Base-by-base conservation (phyloP, 495 filamentous ascomycete genomes). In the Xylaria castorea region DNA sequence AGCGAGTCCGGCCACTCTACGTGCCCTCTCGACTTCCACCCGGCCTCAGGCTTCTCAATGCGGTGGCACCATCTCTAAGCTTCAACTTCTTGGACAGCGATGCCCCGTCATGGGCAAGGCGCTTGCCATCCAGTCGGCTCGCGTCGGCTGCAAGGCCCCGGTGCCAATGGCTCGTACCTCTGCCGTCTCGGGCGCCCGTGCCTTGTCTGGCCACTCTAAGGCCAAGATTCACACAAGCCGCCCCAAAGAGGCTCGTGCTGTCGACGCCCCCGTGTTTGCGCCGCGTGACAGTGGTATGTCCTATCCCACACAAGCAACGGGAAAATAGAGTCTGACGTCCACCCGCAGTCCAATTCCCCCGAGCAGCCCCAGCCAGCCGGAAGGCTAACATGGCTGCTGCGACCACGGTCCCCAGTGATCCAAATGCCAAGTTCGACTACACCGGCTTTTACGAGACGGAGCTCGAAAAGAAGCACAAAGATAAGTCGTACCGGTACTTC, bases 61-160 rank as follows among this genome's bases (percentile, higher is more conserved):
- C 73, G 95, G 94, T 64, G 93, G 95, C 74, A 93, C 92, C 81
- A 97, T 98, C 90, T 97, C 94, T 76, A 98, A 98, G 84, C 89
- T 99, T 74, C 97, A 98, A 87, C 89, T 96, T 66, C 88, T 97
- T 74, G 96, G 94, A 75, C 92, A 93, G 77, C 94, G 96, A 76
- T 99, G 96, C 90, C 96, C 96, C 70, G 90, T 99, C 80, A 99
- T 99, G 96, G 95, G 94, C 81, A 97, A 97, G 86, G 96, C 96
- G 55, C 87, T 99, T 76, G 93, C 93, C 58, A 90, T 97, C 25
- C 95, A 97, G 86, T 92, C 92, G 77, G 82, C 84, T 70, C 86
- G 87, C 78, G 77, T 84, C 50, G 77, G 82, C 71, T 66, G 55
- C 67, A 79, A 76, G 67, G 66, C 66, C 18, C 30, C 66, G n/a